A percentile compares a stretch with the other conserved stretches of the same genome.
These are phyloP conservation scores for Leccinum subgranulosum DNA, from an alignment of 768 basidiomycete genomes.

Conservation along the genomic window DNA sequence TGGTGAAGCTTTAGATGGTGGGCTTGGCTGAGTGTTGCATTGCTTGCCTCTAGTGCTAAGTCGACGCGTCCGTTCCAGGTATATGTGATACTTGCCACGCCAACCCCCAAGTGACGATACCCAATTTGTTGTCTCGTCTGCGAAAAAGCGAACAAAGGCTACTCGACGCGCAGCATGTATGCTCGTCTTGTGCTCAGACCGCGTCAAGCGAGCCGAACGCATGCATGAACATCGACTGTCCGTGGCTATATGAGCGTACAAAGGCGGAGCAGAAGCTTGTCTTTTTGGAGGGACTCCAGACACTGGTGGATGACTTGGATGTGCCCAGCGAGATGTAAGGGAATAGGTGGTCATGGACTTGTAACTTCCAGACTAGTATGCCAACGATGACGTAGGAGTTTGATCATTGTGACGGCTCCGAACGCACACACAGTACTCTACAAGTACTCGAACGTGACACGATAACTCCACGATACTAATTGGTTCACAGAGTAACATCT, in stretches of 20 bases:
- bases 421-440: too few species aligned
- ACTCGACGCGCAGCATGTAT: slow-evolving; percentile 60
- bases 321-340: not conserved
- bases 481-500: too few species aligned
- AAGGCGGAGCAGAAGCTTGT: slow-evolving; percentile 47
- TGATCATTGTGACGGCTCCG: too few species aligned
- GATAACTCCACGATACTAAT: too few species aligned
- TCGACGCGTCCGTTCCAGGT: slow-evolving; percentile 32
- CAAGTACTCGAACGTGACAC: too few species aligned
- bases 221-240: slow-evolving; percentile 87
- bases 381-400: not conserved
- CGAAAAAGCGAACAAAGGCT: slow-evolving; percentile 55
- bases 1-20: slow-evolving; percentile 51
- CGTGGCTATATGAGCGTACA: slow-evolving; percentile 73
- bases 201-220: slow-evolving; percentile 55
- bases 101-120: slow-evolving; percentile 51
- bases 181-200: slow-evolving; percentile 63
- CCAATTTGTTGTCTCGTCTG: slow-evolving; percentile 53
- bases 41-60: not conserved
- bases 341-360: not conserved
- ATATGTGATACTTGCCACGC: slow-evolving; percentile 63
- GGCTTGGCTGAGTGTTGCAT: not conserved
- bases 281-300: slow-evolving; percentile 28
- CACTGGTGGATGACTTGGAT: slow-evolving; percentile 30
- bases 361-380: not conserved